Conservation (phyloP, 2,329 filamentous ascomycete species). For the Paramyrothecium sp. region DNA sequence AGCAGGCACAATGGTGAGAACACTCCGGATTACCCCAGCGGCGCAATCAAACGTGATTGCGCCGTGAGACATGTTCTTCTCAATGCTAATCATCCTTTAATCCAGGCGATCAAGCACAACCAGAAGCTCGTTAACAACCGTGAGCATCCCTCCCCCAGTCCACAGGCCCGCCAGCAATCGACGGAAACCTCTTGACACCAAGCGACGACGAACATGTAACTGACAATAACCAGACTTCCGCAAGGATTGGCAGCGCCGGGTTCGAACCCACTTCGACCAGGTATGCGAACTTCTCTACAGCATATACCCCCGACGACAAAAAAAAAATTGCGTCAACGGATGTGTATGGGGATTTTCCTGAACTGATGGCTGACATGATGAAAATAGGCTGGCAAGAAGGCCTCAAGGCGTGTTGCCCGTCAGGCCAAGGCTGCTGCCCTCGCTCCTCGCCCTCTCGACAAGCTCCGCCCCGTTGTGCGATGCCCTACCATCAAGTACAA, state of each 20-base stretch:
- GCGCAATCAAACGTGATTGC: too few relatives aligned
- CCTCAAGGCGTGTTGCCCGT: constrained; percentile 85
- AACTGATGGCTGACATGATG: constrained; percentile 22
- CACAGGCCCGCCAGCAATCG: constrained; percentile 10
- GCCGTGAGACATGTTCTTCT: not conserved
- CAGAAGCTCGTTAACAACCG: constrained; percentile 97
- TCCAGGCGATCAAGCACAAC: constrained; percentile 98
- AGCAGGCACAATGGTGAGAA: constrained; percentile 53
- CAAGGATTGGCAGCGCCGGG: constrained; percentile 99
- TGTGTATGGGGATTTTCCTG: not conserved
- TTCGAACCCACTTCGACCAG: constrained; percentile 99
- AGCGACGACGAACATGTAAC: constrained; percentile 27
- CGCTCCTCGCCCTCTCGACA: constrained; percentile 95
- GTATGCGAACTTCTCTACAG: constrained; percentile 53
- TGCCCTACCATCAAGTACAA: constrained; percentile 99
- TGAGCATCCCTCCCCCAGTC: constrained; percentile 46
- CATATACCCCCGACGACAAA: not conserved
- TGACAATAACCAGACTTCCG: constrained; percentile 76
- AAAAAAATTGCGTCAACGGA: constrained; percentile 1
- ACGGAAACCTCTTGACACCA: constrained; percentile 14
- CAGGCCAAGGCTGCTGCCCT: constrained; percentile 92
- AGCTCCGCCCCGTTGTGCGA: constrained; percentile 91
- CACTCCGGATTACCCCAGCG: not conserved
- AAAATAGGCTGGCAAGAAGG: constrained; percentile 88
- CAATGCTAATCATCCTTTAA: constrained; percentile 28